Base-by-base conservation (phyloP, 805 yeast species). In the Wilhelminamyces savonicus region DNA sequence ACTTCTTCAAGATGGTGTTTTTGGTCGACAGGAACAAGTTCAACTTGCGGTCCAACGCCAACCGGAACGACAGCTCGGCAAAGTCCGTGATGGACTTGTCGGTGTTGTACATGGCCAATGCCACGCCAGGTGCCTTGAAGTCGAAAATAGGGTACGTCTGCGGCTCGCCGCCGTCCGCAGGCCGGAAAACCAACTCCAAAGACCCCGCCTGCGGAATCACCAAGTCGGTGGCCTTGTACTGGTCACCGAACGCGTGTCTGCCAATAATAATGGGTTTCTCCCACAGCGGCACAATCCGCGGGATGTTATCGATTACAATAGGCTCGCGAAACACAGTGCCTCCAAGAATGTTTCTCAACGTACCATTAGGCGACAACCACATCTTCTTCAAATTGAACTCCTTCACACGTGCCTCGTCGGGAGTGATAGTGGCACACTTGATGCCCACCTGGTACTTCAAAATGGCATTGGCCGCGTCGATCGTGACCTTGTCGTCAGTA, bases 301-400 rank as follows among this genome's bases (percentile, higher is more conserved):
- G 97, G 48, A 90, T 82, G 45, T 75, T 66, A 35, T 85, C 86
- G 48, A 90, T 85, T 31, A 90, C 85, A 56, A 90, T 90, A 39
- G 97, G 95, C 64, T 88, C 97, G 52, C 97, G 76, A 73, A 90
- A 90, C 26, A 90, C 95, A 17, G 97, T 90, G 36, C 97, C 97
- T 29, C 96, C 96, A 37, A 90, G 68, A 39, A 90, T 81, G 67
- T 90, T 90, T 65, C 97, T 80, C 56, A 90, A 84, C 29, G 97
- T 90, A 37, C 97, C 97, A 62, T 90, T 90, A 41, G 97, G 97
- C 11, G 95, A 85, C 36, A 82, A 71, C 97, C 97, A 90, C 97
- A 90, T 90, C 59, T 87, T 82, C 67, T 90, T 87, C 59, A 90
- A 72, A 33, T 73, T 66, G 61, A 86, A 90, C 61, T 90, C 97